These are phyloP conservation scores for Piper longum DNA, from an alignment of 164 flowering plant genomes.

Conservation along the genomic window DNA sequence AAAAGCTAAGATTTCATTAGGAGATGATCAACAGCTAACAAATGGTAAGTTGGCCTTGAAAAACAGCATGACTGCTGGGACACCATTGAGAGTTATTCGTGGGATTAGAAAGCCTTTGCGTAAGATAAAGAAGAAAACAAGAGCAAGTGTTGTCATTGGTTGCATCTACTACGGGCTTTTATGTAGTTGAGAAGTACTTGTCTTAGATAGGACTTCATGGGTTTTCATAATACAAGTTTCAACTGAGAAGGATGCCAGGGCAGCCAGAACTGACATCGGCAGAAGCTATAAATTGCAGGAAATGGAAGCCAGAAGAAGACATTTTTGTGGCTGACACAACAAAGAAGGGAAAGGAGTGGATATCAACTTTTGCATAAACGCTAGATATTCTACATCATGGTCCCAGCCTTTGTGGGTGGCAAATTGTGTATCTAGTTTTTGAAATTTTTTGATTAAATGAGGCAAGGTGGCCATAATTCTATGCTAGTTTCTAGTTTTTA, in stretches of 20 bases:
- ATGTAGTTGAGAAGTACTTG: conserved; percentile 44
- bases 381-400: too few relatives aligned
- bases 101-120: too few relatives aligned
- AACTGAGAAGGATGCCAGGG: conserved; percentile 51
- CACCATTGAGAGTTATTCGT: conserved; percentile 69
- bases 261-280: conserved; percentile 69
- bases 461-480: too few relatives aligned
- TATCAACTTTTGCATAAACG: conserved; percentile 55
- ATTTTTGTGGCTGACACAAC: conserved; percentile 49
- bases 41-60: conserved; percentile 67
- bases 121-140: conserved; percentile 18
- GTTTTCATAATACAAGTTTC: conserved; percentile 48
- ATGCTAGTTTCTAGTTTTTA: too few relatives aligned
- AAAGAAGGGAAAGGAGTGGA: conserved; percentile 42
- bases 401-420: too few relatives aligned
- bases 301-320: conserved; percentile 31
- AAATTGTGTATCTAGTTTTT: too few relatives aligned
- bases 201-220: conserved; percentile 33
- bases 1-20: conserved; percentile 20
- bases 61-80: conserved; percentile 30
- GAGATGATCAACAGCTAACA: conserved; percentile 67
- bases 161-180: conserved; percentile 71
- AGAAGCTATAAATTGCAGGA: conserved; percentile 38
- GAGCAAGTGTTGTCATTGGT: conserved; percentile 18
- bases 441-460: too few relatives aligned